Conservation (phyloP, 257 asterid species). For the Penstemon barbatus region DNA sequence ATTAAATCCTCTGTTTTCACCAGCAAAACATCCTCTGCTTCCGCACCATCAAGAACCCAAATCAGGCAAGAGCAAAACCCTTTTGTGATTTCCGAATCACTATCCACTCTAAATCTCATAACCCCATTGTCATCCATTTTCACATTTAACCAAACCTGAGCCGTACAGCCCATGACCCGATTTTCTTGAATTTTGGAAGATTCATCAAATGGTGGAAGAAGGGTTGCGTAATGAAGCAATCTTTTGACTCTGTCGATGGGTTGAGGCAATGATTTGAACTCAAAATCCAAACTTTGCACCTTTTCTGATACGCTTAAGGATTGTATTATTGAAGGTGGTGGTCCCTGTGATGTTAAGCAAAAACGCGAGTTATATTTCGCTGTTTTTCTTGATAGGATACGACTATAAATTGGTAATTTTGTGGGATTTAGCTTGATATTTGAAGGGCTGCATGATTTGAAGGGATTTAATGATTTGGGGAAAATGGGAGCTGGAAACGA, state of each 20-base stretch:
- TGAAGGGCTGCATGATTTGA: too few species aligned
- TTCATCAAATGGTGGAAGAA: constrained; percentile 45
- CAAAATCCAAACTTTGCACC: constrained; percentile 14
- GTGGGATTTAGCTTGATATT: too few species aligned
- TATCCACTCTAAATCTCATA: constrained; percentile 58
- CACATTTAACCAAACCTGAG: constrained; percentile 83
- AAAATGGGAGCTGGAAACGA: too few species aligned
- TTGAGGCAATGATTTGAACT: constrained; percentile 54
- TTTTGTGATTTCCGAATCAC: constrained; percentile 80
- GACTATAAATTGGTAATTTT: too few species aligned
- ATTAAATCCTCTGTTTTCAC: constrained; percentile 61
- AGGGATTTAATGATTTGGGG: too few species aligned
- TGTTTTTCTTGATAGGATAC: too few species aligned
- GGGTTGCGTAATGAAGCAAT: constrained; percentile 57
- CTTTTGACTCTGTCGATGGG: constrained; percentile 78
- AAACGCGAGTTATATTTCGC: too few species aligned
- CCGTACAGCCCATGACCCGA: constrained; percentile 87
- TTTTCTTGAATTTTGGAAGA: constrained; percentile 45
- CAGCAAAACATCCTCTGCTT: constrained; percentile 57
- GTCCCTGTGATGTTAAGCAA: too few species aligned
- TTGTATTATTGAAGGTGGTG: too few species aligned
- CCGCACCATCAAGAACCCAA: constrained; percentile 72
- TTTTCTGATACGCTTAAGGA: too few species aligned
- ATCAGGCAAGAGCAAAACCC: constrained; percentile 80
- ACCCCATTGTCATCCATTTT: constrained; percentile 41